phyloP scores from a whole-genome alignment of 768 basidiomycete species.

The Termitomyces sp. region DNA sequence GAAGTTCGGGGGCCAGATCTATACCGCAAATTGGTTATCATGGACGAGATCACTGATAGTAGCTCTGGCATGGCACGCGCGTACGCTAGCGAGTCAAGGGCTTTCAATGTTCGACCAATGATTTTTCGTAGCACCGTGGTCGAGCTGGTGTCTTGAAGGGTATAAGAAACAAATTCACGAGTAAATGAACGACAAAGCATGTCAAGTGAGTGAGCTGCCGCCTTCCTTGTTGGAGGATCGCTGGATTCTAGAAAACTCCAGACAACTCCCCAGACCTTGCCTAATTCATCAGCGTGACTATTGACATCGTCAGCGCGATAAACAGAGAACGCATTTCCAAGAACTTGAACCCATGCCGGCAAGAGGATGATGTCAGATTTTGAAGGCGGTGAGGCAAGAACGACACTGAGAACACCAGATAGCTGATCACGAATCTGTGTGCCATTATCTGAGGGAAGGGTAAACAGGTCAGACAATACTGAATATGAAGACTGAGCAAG shows the following conservation, averaged over 20 bases:
- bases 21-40: slow-evolving; percentile 60
- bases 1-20: slow-evolving; percentile 37
- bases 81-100: slow-evolving; percentile 70
- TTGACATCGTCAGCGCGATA: slow-evolving; percentile 50
- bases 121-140: slow-evolving; percentile 61
- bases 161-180: slow-evolving; percentile 51
- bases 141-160: slow-evolving; percentile 44
- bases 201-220: slow-evolving; percentile 60
- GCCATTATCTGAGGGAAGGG: slow-evolving; percentile 47
- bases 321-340: slow-evolving; percentile 71
- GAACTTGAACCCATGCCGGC: slow-evolving; percentile 75
- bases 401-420: slow-evolving; percentile 57
- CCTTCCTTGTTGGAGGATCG: slow-evolving; percentile 57
- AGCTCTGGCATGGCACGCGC: slow-evolving; percentile 78
- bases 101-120: slow-evolving; percentile 59
- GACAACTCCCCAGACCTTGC: slow-evolving; percentile 67
- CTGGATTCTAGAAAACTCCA: slow-evolving; percentile 79
- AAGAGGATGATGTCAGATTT: slow-evolving; percentile 66
- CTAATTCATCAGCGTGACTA: slow-evolving; percentile 51
- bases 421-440: slow-evolving; percentile 52
- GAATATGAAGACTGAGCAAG: slow-evolving; percentile 87
- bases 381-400: slow-evolving; percentile 66
- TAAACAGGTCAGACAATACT: slow-evolving; percentile 79
- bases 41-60: slow-evolving; percentile 65
- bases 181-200: slow-evolving; percentile 71